Conservation (phyloP, 225 moss, liverwort and hornwort genomes). For the Bryum argenteum region DNA sequence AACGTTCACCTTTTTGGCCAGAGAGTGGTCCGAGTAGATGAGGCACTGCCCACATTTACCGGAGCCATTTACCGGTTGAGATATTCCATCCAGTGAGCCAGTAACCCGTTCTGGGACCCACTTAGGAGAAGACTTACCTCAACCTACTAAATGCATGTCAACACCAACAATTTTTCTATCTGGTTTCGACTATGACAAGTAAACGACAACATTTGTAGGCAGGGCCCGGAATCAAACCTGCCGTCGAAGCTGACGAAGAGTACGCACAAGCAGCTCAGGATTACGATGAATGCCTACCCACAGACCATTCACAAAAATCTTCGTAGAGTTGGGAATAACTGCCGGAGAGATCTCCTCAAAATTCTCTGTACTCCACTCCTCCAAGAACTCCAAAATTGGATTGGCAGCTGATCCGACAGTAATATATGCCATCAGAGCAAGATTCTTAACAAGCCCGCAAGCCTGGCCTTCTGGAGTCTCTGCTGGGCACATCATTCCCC, state of each 20-base stretch:
- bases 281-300: slow-evolving; percentile 99
- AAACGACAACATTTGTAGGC: background rate
- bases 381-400: slow-evolving; percentile 98
- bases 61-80: too few species aligned
- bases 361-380: slow-evolving; percentile 99
- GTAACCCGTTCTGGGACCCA: too few species aligned
- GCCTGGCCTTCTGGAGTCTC: slow-evolving; percentile 99
- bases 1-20: too few species aligned
- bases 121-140: background rate
- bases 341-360: slow-evolving; percentile 99
- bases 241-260: slow-evolving; percentile 89
- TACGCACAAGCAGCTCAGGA: slow-evolving; percentile 92
- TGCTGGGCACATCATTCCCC: slow-evolving; percentile 99
- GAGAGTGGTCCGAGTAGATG: too few species aligned
- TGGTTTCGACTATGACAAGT: background rate
- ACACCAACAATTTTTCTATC: background rate
- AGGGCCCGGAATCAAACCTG: slow-evolving; percentile 48
- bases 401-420: slow-evolving; percentile 97
- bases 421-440: slow-evolving; percentile 99
- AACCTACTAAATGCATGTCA: background rate
- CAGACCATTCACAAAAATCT: slow-evolving; percentile 96
- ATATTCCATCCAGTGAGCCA: too few species aligned
- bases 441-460: slow-evolving; percentile 95
- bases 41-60: too few species aligned
- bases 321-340: slow-evolving; percentile 97